These are phyloP conservation scores for Forsythia suspensa DNA, from an alignment of 257 asterid species.

Conservation along the genomic window DNA sequence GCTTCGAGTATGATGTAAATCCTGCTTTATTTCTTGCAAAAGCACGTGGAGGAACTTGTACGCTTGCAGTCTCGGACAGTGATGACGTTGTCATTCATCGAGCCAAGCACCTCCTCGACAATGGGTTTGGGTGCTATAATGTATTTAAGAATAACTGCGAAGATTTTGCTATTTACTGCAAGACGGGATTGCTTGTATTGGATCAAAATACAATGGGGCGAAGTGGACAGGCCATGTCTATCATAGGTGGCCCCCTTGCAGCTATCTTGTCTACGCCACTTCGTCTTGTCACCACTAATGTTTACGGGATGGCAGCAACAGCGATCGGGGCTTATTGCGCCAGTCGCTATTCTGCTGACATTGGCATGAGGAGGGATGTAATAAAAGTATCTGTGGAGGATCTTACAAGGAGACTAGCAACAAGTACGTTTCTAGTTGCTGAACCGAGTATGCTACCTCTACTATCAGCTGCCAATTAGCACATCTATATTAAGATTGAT, in stretches of 20 bases:
- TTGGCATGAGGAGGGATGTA: conserved; percentile 87
- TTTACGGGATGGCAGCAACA: conserved; percentile 70
- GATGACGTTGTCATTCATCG: conserved; percentile 61
- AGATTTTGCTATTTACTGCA: conserved; percentile 95
- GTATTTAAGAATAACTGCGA: conserved; percentile 91
- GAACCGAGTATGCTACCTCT: conserved; percentile 30
- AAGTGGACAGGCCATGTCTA: conserved; percentile 87
- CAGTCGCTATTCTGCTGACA: conserved; percentile 81
- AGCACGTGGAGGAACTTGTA: conserved; percentile 96
- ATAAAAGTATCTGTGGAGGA: conserved; percentile 70
- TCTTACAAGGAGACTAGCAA: conserved; percentile 55
- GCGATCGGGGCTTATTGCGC: conserved; percentile 83
- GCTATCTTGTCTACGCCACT: conserved; percentile 77
- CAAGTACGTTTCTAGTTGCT: conserved; percentile 52
- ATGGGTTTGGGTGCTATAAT: conserved; percentile 86
- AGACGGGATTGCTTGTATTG: conserved; percentile 80
- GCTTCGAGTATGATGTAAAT: conserved; percentile 76
- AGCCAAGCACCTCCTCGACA: conserved; percentile 68
- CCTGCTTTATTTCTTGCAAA: conserved; percentile 79
- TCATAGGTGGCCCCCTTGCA: conserved; percentile 83
- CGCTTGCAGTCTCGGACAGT: conserved; percentile 73
- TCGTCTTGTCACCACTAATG: conserved; percentile 68
- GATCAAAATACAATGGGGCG: conserved; percentile 74
- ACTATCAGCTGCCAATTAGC: neutral
- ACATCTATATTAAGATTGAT: neutral